Base-by-base conservation (phyloP, 148 eudicot species). In the Rhododendron williamsianum region DNA sequence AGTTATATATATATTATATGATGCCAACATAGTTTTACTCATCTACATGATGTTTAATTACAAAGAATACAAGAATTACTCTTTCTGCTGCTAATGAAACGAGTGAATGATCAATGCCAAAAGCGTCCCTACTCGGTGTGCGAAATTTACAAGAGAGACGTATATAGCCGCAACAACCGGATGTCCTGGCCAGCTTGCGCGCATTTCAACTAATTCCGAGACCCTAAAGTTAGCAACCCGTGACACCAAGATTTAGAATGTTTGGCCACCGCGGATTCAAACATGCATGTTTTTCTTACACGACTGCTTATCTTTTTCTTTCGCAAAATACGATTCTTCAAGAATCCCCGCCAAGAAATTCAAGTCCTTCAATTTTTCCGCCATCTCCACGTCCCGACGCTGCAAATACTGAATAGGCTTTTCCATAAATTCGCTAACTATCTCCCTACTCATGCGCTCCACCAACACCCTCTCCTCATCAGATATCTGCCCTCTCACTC, bases 351-450 rank as follows among this genome's bases (percentile, higher is more conserved):
- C 83, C 36, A 81, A 58, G 8, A 81, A 54, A 27, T 81, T 54
- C 25, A 81, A 56, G 35, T 81, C 83, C 30, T 81, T 35, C 83
- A 81, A 56, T 36, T 54, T 81, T 9, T 19, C 71, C 45, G 56
- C 46, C 71, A 81, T 52, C 11, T 52, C 58, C n/a, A n/a, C 83
- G 19, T 35, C 30, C 21, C 69, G 15, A 33, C 46, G 35, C 13
- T 9, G 35, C 71, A 81, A 56, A 11, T 81, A 81, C 2, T 56
- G 25, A 33, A 81, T 56, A 19, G 83, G 83, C 56, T 81, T 81
- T 65, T 54, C 69, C 46, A 81, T 52, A 36, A 81, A 81, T 4
- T 23, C 21, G 71, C 83, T 21, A 19, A 81, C 83, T 56, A 81
- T 81, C 69, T 54, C 83, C 11, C 46, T 35, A 19, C 83, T 56